Evolutionary conservation across 2,329 filamentous ascomycete species (phyloP).

Genomic region (Sporothrix pseudoabietina): DNA sequence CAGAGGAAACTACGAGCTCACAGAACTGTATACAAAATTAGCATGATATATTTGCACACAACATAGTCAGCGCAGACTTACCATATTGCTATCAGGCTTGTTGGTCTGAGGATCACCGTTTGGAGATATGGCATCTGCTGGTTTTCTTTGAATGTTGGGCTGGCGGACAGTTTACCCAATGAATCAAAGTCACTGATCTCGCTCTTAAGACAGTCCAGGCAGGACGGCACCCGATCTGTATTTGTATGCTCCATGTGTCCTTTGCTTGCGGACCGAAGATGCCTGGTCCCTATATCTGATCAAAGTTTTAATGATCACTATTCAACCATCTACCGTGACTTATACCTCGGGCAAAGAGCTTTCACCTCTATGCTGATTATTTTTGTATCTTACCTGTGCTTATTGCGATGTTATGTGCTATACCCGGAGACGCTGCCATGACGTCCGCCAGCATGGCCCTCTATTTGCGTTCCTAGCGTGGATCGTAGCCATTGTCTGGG

Average conservation of each 20-base stretch:
- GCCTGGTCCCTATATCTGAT: neutral
- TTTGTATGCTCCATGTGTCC: neutral
- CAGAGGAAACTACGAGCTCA: slow-evolving; percentile 36
- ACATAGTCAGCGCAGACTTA: neutral
- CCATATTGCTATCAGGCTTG: slow-evolving; percentile 65
- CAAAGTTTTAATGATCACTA: neutral
- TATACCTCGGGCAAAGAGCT: neutral
- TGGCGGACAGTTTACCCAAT: neutral
- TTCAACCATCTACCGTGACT: neutral
- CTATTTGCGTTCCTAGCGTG: neutral
- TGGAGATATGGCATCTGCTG: slow-evolving; percentile 7
- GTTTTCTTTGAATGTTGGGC: slow-evolving; percentile 11
- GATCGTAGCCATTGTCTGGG: too few species aligned
- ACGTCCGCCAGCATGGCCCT: neutral
- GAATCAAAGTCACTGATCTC: neutral
- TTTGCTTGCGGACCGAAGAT: neutral
- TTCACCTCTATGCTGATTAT: neutral
- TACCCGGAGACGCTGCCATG: too few species aligned
- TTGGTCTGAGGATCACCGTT: slow-evolving; percentile 61
- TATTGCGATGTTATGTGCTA: neutral
- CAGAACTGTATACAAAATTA: slow-evolving; percentile 49
- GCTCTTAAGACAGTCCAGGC: neutral
- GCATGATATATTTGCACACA: neutral
- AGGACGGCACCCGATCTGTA: neutral
- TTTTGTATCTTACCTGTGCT: neutral